These are phyloP conservation scores for Berberis thunbergii DNA, from an alignment of 164 flowering plant genomes.

Conservation along the genomic window DNA sequence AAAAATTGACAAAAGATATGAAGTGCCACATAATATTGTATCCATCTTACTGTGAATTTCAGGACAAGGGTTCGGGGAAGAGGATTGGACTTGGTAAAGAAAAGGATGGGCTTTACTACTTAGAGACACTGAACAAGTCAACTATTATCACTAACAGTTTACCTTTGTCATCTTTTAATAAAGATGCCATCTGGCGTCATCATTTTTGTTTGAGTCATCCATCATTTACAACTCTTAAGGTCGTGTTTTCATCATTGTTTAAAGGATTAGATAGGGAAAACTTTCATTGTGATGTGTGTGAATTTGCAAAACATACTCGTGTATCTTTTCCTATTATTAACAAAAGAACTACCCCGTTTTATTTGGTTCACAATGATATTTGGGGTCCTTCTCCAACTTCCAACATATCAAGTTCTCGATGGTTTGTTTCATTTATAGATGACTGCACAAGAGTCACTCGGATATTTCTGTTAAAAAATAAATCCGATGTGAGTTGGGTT, in stretches of 20 bases:
- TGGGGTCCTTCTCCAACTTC: not conserved
- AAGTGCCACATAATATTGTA: too few relatives aligned
- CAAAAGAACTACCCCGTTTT: not conserved
- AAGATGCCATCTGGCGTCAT: too few relatives aligned
- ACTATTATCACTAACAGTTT: too few relatives aligned
- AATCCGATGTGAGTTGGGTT: not conserved
- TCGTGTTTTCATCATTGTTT: not conserved
- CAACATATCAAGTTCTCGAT: not conserved
- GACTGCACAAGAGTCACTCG: not conserved
- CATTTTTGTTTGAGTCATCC: not conserved
- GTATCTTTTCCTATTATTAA: not conserved
- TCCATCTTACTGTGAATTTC: too few relatives aligned
- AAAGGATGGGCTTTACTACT: too few relatives aligned
- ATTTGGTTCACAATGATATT: not conserved
- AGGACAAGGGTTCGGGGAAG: too few relatives aligned
- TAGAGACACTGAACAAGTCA: too few relatives aligned
- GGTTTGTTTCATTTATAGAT: conserved; percentile 3
- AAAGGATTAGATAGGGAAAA: not conserved
- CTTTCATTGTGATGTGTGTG: not conserved
- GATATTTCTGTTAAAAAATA: not conserved
- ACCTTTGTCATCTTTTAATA: too few relatives aligned
- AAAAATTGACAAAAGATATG: not conserved
- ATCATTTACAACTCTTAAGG: not conserved
- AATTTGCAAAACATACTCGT: conserved; percentile 2
- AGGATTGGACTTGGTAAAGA: too few relatives aligned